Conservation (phyloP, 1,284 basidiomycete species). For the Sutorius eximius region DNA sequence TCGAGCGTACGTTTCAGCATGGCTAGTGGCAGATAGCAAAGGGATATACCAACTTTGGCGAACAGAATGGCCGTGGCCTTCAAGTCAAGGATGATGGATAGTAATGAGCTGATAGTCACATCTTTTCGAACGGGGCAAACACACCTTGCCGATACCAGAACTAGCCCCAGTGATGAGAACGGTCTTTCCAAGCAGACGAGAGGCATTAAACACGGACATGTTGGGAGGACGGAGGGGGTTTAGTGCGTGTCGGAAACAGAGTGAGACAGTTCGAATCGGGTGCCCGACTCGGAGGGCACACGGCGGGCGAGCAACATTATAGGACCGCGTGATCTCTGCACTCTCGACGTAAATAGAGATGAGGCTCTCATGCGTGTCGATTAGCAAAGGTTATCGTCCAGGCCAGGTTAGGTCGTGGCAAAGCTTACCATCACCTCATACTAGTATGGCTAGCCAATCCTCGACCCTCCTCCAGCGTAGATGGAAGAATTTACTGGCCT, state of each 20-base stretch:
- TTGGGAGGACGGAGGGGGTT: constrained; percentile 17
- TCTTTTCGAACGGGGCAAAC: not conserved
- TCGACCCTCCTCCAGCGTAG: constrained; percentile 12
- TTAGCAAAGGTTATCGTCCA: not conserved
- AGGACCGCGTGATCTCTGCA: constrained; percentile 1
- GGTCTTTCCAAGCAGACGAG: constrained; percentile 78
- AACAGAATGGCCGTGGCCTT: constrained; percentile 84
- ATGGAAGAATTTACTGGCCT: constrained; percentile 55
- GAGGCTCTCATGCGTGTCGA: not conserved
- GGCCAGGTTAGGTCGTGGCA: not conserved
- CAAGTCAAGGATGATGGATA: not conserved
- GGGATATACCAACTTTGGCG: constrained; percentile 58
- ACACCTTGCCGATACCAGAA: constrained; percentile 77
- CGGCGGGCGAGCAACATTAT: not conserved
- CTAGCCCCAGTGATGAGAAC: constrained; percentile 87
- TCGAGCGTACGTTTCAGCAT: not conserved
- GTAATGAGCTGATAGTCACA: not conserved
- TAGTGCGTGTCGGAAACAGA: not conserved
- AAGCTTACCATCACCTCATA: too few relatives aligned
- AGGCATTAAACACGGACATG: constrained; percentile 79
- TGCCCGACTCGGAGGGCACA: constrained; percentile 1
- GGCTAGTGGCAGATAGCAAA: not conserved
- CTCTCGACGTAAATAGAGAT: not conserved
- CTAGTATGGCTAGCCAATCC: constrained; percentile 12
- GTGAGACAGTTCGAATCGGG: not conserved